These are phyloP conservation scores for Pseudofabraea citricarpa DNA, from an alignment of 2,329 filamentous ascomycete species.

Conservation along the genomic window DNA sequence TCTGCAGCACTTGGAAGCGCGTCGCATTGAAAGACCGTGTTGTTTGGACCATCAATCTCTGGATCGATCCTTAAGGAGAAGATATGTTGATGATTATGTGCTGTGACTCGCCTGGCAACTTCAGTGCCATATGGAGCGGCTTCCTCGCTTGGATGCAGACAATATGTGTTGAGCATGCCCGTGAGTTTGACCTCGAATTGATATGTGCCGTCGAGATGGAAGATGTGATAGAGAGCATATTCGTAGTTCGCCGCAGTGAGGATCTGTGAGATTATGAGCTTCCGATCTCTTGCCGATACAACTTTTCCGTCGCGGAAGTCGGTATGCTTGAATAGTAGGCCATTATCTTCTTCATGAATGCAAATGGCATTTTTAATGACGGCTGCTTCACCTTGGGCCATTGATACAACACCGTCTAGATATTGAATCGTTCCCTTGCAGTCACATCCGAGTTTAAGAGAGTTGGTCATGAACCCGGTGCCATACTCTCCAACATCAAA, in stretches of 20 bases:
- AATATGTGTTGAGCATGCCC: slow-evolving; percentile 88
- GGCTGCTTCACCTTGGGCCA: slow-evolving; percentile 66
- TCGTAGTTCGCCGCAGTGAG: slow-evolving; percentile 97
- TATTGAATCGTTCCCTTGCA: slow-evolving; percentile 92
- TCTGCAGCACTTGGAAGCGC: slow-evolving; percentile 65
- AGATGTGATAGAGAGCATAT: slow-evolving; percentile 83
- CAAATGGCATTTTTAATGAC: slow-evolving; percentile 92
- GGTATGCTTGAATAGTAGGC: slow-evolving; percentile 89
- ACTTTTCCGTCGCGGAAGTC: slow-evolving; percentile 88
- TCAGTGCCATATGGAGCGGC: slow-evolving; percentile 85
- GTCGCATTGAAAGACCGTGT: slow-evolving; percentile 82
- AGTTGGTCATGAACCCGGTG: slow-evolving; percentile 80
- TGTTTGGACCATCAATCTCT: slow-evolving; percentile 79
- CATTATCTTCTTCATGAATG: slow-evolving; percentile 89
- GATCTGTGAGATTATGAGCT: slow-evolving; percentile 83
- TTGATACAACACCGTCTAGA: slow-evolving; percentile 81
- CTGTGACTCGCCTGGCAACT: slow-evolving; percentile 85
- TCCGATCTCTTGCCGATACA: slow-evolving; percentile 80
- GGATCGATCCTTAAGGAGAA: slow-evolving; percentile 88
- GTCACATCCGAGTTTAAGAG: slow-evolving; percentile 70
- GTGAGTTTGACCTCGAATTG: slow-evolving; percentile 90
- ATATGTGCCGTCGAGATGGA: slow-evolving; percentile 87
- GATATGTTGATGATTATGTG: slow-evolving; percentile 93
- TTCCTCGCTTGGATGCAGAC: slow-evolving; percentile 75
- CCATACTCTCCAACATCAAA: slow-evolving; percentile 80